Conservation (phyloP, 306 rosid genomes). For the Erythrophleum fordii region DNA sequence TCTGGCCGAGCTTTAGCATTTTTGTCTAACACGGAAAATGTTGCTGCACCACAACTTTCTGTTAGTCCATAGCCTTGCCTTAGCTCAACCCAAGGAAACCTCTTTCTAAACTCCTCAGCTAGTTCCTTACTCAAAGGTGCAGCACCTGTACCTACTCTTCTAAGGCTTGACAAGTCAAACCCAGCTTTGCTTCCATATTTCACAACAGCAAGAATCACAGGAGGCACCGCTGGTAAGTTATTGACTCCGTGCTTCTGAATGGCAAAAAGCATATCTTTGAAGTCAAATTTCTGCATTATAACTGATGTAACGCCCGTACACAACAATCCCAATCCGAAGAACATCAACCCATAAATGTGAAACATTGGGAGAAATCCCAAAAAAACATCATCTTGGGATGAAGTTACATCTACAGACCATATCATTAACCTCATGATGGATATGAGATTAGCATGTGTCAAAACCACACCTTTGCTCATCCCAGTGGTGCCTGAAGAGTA, state of each 20-base stretch:
- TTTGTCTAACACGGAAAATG: constrained; percentile 48
- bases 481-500: constrained; percentile 96
- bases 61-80: constrained; percentile 89
- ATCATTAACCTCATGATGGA: constrained; percentile 49
- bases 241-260: constrained; percentile 61
- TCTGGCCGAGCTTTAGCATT: constrained; percentile 58
- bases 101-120: constrained; percentile 56
- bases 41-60: constrained; percentile 68
- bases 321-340: constrained; percentile 74
- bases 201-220: constrained; percentile 76
- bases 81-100: constrained; percentile 86
- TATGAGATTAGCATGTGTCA: constrained; percentile 78
- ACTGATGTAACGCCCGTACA: constrained; percentile 62
- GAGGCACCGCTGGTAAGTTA: constrained; percentile 84
- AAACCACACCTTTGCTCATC: constrained; percentile 81
- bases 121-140: constrained; percentile 85
- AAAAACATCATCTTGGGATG: constrained; percentile 62
- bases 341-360: constrained; percentile 77
- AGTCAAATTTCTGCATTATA: constrained; percentile 68
- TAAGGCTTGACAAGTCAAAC: constrained; percentile 60
- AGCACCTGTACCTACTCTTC: constrained; percentile 78
- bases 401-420: constrained; percentile 60
- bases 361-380: constrained; percentile 91
- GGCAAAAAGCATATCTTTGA: constrained; percentile 62
- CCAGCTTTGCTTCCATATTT: constrained; percentile 54